Evolutionary conservation across 1,284 basidiomycete species (phyloP), one percentile per base, ranked within the genome.

Genomic region (Mycena sp.): DNA sequence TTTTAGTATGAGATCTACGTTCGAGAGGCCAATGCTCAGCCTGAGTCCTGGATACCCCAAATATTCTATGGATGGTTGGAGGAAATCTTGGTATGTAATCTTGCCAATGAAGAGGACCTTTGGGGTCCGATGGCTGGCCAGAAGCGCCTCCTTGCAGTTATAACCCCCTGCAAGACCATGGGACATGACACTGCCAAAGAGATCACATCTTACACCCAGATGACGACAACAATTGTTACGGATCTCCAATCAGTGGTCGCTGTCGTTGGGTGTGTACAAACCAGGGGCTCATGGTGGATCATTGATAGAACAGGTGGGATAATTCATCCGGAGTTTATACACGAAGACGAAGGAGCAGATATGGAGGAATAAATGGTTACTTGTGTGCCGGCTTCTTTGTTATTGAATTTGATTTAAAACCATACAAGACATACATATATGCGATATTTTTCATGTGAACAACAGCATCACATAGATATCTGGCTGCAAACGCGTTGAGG

Each of bases 191-290:
- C 51, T 3, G 17, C 51, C 23, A n/a, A 28, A 16, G 54, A 48
- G n/a, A 10, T 38, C 11, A 40, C 45, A 9, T 26, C n/a, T 9
- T 57, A 57, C 37, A 37, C 30, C 5, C 17, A 17, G 2, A 53
- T 40, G 44, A 28, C 32, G 0, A 28, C 19, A 4, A 23, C 54
- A 14, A 48, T 57, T 6, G 45, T 48, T 9, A 57, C 45, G 6
- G 54, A 57, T 30, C 32, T 57, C 23, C 25, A 9, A 21, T 38
- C 54, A 2, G 44, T 48, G 19, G 45, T 57, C 37, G 54, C 43
- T 7, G 54, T 57, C 23, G 26, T 48, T 6, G 53, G 53, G 1
- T 43, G 53, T 7, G 30, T 37, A 10, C 1, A 45, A 26, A 45
- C 43, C 3, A 17, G 43, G 23, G 32, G 32, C 7, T 35, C 32